Conservation (phyloP, 177 flowering plant species). For the Vitis hybrid region DNA sequence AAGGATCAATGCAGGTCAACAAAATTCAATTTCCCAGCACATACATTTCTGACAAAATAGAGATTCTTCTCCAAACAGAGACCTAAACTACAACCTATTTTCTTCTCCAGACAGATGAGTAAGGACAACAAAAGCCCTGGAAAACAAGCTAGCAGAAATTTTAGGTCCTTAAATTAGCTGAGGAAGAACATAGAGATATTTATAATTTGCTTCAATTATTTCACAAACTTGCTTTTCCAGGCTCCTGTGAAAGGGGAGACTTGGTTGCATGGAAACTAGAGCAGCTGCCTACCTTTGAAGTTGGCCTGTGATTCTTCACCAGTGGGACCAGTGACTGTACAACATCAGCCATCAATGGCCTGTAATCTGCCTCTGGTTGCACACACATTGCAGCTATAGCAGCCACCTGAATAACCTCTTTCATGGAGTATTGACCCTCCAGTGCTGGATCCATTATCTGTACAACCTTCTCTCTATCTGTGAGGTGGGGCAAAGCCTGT, state of each 20-base stretch:
- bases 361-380: constrained; percentile 90
- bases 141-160: background rate
- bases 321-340: constrained; percentile 91
- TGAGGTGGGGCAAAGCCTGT: constrained; percentile 84
- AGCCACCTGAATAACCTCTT: constrained; percentile 94
- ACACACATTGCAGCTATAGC: constrained; percentile 99
- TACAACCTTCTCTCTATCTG: constrained; percentile 82
- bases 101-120: background rate
- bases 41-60: background rate
- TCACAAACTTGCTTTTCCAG: constrained; percentile 21
- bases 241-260: constrained; percentile 33
- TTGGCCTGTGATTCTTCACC: constrained; percentile 54
- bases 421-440: constrained; percentile 88
- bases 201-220: constrained; percentile 1
- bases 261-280: constrained; percentile 44
- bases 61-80: background rate
- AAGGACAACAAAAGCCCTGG: background rate
- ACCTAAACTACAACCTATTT: background rate
- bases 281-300: constrained; percentile 49
- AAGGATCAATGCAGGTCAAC: background rate
- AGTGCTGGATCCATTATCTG: constrained; percentile 91
- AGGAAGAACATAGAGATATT: background rate
- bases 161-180: background rate
- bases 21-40: background rate
- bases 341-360: constrained; percentile 95